phyloP scores from a whole-genome alignment of 352 stramenopile genomes.

The Globisporangium camurandrum region DNA sequence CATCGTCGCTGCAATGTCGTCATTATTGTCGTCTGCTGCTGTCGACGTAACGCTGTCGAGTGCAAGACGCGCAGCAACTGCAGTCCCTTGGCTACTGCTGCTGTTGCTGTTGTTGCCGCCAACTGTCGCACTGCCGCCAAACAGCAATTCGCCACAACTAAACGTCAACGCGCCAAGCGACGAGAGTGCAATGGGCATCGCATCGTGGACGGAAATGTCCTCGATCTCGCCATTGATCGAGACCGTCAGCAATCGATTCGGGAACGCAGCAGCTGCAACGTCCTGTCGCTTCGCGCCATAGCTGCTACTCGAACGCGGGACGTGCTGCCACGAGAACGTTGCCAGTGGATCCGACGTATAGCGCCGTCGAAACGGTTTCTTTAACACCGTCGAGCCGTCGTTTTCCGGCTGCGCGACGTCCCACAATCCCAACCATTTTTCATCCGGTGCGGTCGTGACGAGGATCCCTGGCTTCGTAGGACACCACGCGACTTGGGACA shows the following conservation, averaged over 20 bases:
- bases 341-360: conserved; percentile 71
- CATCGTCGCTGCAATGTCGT: conserved; percentile 77
- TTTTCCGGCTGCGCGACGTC: conserved; percentile 61
- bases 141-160: conserved; percentile 63
- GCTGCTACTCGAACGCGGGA: conserved; percentile 13
- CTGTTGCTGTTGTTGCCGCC: background rate
- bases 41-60: conserved; percentile 12
- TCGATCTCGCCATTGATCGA: conserved; percentile 71
- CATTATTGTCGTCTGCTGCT: conserved; percentile 16
- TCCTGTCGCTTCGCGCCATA: too few relatives aligned
- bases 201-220: conserved; percentile 84
- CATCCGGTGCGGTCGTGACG: conserved; percentile 64
- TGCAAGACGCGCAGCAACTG: conserved; percentile 25
- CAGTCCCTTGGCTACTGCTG: conserved; percentile 26
- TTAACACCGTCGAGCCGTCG: conserved; percentile 30
- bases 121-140: conserved; percentile 27
- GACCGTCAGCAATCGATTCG: conserved; percentile 71
- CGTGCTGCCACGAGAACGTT: conserved; percentile 79
- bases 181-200: conserved; percentile 76
- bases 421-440: conserved; percentile 82
- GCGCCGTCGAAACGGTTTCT: conserved; percentile 67
- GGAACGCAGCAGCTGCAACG: conserved; percentile 49
- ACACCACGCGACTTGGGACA: conserved; percentile 78
- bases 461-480: conserved; percentile 76
- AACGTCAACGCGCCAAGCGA: conserved; percentile 64